Percentiles rank a stretch among this genome's conserved stretches.
phyloP scores from a whole-genome alignment of 805 yeast species.

The Komagataella pastoris region DNA sequence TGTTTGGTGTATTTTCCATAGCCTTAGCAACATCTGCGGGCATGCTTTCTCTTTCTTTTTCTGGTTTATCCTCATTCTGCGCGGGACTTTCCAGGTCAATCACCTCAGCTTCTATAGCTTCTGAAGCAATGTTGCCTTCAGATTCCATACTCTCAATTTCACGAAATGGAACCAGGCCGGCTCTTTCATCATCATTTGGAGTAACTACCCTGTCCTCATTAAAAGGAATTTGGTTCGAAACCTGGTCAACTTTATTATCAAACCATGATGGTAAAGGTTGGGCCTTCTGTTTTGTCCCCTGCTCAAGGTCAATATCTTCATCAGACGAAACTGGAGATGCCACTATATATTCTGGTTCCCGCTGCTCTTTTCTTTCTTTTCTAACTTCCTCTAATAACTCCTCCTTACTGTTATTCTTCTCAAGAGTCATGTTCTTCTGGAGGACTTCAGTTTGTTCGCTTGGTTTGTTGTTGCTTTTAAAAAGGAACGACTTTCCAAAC shows the following conservation, averaged over 20 bases:
- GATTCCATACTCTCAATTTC: constrained; percentile 34
- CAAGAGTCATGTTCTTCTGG: not conserved
- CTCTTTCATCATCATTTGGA: not conserved
- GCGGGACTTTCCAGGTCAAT: constrained; percentile 2
- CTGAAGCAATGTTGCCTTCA: constrained; percentile 24
- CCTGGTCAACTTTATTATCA: constrained; percentile 3
- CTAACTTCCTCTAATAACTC: not conserved
- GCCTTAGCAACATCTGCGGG: constrained; percentile 5
- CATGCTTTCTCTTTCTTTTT: constrained; percentile 3
- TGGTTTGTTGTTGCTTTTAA: not conserved
- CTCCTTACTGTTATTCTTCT: constrained; percentile 4
- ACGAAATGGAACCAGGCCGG: constrained; percentile 8
- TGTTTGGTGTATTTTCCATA: constrained; percentile 1
- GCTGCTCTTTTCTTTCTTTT: constrained; percentile 1
- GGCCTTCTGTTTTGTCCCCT: constrained; percentile 9
- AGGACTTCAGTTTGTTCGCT: not conserved
- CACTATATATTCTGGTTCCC: not conserved
- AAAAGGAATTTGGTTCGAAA: not conserved
- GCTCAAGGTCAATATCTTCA: constrained; percentile 4
- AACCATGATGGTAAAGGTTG: constrained; percentile 22
- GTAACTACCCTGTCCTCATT: not conserved
- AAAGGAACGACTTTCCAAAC: constrained; percentile 3
- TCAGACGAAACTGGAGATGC: constrained; percentile 2
- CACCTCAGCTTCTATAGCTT: constrained; percentile 10
- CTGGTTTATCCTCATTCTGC: constrained; percentile 7